A percentile compares a stretch with the other conserved stretches of the same genome.
phyloP scores from a whole-genome alignment of 352 stramenopile species.

The Phytophthora pistaciae region DNA sequence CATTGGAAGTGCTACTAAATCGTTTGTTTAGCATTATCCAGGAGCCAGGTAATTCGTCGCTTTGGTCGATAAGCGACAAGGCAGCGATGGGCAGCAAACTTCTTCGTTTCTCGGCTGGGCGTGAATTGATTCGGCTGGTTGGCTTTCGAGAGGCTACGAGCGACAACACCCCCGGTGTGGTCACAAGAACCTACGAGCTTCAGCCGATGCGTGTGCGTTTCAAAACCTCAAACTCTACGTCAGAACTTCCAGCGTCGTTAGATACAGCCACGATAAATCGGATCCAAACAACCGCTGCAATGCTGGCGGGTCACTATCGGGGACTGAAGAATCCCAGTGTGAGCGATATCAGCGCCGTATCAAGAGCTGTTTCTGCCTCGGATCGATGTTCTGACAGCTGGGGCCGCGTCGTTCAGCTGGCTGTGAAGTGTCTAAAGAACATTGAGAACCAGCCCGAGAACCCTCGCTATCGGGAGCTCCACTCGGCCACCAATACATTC shows the following conservation, averaged over 20 bases:
- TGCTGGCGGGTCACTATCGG: conserved; percentile 59
- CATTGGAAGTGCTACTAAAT: conserved; percentile 41
- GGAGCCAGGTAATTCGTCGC: conserved; percentile 45
- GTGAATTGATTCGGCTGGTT: conserved; percentile 44
- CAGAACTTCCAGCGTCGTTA: conserved; percentile 20
- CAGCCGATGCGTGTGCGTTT: conserved; percentile 54
- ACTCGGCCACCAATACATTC: conserved; percentile 61
- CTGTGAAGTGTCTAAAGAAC: conserved; percentile 58
- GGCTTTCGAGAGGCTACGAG: conserved; percentile 39
- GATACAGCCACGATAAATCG: conserved; percentile 39
- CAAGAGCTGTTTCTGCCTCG: conserved; percentile 40
- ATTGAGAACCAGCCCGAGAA: conserved; percentile 57
- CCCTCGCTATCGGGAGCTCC: conserved; percentile 58
- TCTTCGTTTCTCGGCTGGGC: conserved; percentile 30
- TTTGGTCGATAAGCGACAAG: conserved; percentile 44
- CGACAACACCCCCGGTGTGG: neutral
- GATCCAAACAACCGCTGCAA: conserved; percentile 48
- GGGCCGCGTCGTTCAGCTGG: conserved; percentile 53
- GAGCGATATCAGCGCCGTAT: conserved; percentile 64
- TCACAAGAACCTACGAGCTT: conserved; percentile 34
- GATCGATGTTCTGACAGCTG: conserved; percentile 30
- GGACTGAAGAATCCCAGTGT: conserved; percentile 45
- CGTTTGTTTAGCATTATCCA: conserved; percentile 45
- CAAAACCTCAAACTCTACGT: conserved; percentile 34
- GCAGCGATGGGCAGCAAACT: conserved; percentile 34